These are phyloP conservation scores for Penicillium sp. DNA, from an alignment of 2,329 filamentous ascomycete genomes.

Conservation along the genomic window DNA sequence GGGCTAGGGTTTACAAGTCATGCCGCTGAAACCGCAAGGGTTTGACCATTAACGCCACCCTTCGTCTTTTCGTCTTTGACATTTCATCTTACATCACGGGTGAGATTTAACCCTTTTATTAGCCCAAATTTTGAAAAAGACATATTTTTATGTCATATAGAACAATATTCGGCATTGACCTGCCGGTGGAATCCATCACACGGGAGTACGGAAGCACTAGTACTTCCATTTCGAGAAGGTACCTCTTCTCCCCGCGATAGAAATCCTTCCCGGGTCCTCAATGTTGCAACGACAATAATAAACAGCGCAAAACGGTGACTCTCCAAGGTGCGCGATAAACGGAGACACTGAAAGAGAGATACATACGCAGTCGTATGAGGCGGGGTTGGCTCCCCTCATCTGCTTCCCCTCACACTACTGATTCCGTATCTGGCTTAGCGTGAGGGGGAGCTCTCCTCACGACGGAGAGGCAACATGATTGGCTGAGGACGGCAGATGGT, in stretches of 20 bases:
- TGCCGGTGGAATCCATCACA: no score
- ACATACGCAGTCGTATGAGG: neutral
- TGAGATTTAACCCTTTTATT: neutral
- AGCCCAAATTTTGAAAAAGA: neutral
- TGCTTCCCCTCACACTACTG: conserved; percentile 5
- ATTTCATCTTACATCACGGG: neutral
- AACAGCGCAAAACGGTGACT: neutral
- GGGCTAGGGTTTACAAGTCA: conserved; percentile 5
- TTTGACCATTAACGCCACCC: neutral
- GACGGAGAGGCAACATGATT: neutral
- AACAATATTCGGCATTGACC: neutral
- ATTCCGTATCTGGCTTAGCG: neutral
- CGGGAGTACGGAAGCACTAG: no score
- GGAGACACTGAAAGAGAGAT: neutral
- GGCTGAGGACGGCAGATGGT: neutral
- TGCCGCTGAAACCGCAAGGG: conserved; percentile 7
- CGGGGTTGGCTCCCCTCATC: neutral
- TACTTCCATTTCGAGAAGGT: neutral
- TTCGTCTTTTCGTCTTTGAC: neutral
- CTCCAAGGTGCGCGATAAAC: neutral
- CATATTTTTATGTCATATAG: neutral
- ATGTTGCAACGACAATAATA: neutral
- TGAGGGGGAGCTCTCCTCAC: neutral
- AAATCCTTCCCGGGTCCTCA: no score
- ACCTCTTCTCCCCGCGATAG: neutral